These are phyloP conservation scores for Paraphoma sp. DNA, from an alignment of 2,329 filamentous ascomycete species.

Conservation along the genomic window DNA sequence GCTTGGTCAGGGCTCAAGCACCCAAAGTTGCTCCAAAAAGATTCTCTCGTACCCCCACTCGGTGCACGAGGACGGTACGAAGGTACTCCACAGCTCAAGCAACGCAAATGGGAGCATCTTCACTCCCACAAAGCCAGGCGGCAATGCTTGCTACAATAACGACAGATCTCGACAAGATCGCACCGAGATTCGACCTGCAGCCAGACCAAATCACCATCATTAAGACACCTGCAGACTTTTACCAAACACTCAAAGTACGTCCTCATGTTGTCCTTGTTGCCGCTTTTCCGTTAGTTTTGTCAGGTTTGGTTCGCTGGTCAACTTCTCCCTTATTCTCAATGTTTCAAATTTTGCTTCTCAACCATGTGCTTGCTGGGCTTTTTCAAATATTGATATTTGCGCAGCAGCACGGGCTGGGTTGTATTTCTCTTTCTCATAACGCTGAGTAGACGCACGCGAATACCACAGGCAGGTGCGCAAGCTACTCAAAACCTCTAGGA, in stretches of 20 bases:
- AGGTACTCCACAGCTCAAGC: slow-evolving; percentile 44
- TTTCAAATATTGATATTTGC: no score
- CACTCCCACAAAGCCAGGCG: slow-evolving; percentile 54
- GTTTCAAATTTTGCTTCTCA: no score
- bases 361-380: no score
- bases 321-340: background rate
- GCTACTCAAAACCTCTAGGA: no score
- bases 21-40: slow-evolving; percentile 24
- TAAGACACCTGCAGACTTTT: slow-evolving; percentile 85
- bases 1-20: slow-evolving; percentile 30
- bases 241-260: slow-evolving; percentile 83
- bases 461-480: no score
- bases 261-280: background rate
- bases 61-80: slow-evolving; percentile 25
- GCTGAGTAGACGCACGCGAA: no score
- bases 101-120: slow-evolving; percentile 28
- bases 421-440: no score
- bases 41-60: slow-evolving; percentile 20
- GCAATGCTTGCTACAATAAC: slow-evolving; percentile 66
- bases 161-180: slow-evolving; percentile 82
- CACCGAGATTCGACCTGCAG: slow-evolving; percentile 86
- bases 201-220: slow-evolving; percentile 83
- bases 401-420: no score
- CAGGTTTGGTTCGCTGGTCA: background rate
- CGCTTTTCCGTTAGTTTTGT: background rate